Evolutionary conservation across 345 rosid genomes (phyloP).

Genomic region (Dovyalis caffra): DNA sequence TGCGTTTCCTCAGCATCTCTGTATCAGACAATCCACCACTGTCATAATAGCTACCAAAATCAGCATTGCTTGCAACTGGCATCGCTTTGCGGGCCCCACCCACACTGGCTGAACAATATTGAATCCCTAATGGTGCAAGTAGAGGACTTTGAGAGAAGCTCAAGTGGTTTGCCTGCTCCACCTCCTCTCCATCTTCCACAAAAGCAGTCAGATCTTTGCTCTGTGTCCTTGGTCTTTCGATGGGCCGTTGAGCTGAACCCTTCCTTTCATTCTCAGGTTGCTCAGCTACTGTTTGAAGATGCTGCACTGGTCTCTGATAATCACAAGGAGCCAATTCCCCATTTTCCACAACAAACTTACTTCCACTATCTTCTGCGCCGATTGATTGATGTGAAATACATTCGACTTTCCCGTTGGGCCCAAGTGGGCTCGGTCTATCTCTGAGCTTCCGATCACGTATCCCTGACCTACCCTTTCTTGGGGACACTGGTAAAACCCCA

Average conservation of each 20-base stretch:
- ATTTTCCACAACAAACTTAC: conserved; percentile 48
- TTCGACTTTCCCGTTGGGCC: conserved; percentile 82
- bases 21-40: conserved; percentile 59
- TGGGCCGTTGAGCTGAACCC: conserved; percentile 35
- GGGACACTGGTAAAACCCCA: conserved; percentile 70
- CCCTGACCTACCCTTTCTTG: conserved; percentile 66
- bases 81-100: conserved; percentile 60
- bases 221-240: conserved; percentile 31
- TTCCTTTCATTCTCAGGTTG: conserved; percentile 52
- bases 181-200: conserved; percentile 53
- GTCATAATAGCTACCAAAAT: conserved; percentile 56
- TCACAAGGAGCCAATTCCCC: conserved; percentile 63
- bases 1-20: conserved; percentile 66
- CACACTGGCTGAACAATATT: conserved; percentile 64
- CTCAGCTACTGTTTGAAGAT: conserved; percentile 49
- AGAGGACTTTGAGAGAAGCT: conserved; percentile 50
- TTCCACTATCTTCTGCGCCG: conserved; percentile 50
- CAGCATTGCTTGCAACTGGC: conserved; percentile 38
- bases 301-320: conserved; percentile 56
- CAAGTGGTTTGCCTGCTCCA: conserved; percentile 41
- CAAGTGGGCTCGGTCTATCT: conserved; percentile 78
- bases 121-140: conserved; percentile 76
- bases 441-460: conserved; percentile 58
- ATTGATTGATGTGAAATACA: conserved; percentile 46
- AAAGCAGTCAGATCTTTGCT: conserved; percentile 44